Base-by-base conservation (phyloP, 139 green algal species). In the Desmodesmus armatus region DNA sequence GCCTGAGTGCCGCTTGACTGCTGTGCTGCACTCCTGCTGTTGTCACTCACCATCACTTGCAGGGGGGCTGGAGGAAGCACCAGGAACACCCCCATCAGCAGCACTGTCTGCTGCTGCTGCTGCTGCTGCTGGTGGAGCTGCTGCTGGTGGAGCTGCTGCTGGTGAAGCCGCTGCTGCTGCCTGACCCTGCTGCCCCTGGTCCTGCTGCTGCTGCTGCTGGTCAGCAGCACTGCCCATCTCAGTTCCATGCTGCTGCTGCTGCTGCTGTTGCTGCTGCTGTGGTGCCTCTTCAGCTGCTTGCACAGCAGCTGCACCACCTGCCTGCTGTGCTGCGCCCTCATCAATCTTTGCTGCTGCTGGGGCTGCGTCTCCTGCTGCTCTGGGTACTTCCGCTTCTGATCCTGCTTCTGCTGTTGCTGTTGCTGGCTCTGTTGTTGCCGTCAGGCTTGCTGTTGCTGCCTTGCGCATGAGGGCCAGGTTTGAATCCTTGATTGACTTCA, bases 391-490 rank as follows among this genome's bases (percentile, higher is more conserved):
- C 44, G 78, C 27, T 58, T 31, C 27, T 27, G 25, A 31, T 53
- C 51, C 25, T 70, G 53, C 53, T 49, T 19, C 75, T 69, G 51
- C 63, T 49, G 27, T 60, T 74, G 7, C 75, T 72, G 79, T 37
- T 23, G 63, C 39, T 47, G 51, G 66, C 5, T 33, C 55, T 41
- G 55, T 33, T 25, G 62, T 35, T 5, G 41, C 62, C 3, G 33
- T 33, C 5, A 87, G 55, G 53, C 53, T 82, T 29, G 82, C 82
- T 39, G 43, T 69, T 53, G 71, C 82, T 29, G 82, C 53, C 25
- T 51, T 47, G 40, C 89, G 67, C 88, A 95, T 88, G 13, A 95
- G 47, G 29, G 5, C 40, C 37, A 89, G 82, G 87, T 96, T 96
- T 13, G 83, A 87, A 3, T 87, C 40, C 43, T 87, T 80, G 39